phyloP scores from a whole-genome alignment of 108 stramenopile genomes.

The Aurantiochytrium sp. region DNA sequence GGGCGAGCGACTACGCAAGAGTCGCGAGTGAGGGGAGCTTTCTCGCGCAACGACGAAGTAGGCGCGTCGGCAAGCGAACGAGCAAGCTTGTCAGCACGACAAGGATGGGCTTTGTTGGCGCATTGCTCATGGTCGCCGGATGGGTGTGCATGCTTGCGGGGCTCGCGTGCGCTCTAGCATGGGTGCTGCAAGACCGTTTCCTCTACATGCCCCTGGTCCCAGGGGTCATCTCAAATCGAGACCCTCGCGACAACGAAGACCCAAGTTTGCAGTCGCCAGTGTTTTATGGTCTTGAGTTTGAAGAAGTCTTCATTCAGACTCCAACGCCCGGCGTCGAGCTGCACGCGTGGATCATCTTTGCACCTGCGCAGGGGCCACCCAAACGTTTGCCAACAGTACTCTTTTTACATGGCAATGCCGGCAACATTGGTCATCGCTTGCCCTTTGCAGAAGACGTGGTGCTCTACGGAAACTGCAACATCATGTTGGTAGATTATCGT shows the following conservation, averaged over 20 bases:
- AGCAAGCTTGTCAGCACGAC: too few species aligned
- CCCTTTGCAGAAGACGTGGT: slow-evolving; percentile 74
- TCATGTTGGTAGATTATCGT: background rate
- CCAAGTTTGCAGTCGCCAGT: background rate
- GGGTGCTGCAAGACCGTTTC: background rate
- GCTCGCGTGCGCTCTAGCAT: background rate
- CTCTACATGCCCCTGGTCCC: slow-evolving; percentile 2
- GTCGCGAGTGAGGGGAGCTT: too few species aligned
- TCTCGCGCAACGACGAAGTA: too few species aligned
- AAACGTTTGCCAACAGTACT: slow-evolving; percentile 67
- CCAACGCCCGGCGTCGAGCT: background rate
- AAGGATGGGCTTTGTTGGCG: too few species aligned
- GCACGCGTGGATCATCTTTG: background rate
- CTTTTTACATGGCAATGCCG: slow-evolving; percentile 96
- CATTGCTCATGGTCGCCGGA: too few species aligned
- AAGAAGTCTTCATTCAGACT: background rate
- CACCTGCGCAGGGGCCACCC: background rate
- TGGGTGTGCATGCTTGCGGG: too few species aligned
- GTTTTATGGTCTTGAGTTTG: background rate
- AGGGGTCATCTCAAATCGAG: background rate
- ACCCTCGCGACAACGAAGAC: background rate
- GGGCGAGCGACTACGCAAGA: too few species aligned
- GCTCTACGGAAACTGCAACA: slow-evolving; percentile 38
- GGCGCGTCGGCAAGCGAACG: too few species aligned
- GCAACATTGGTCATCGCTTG: slow-evolving; percentile 86